phyloP scores from a whole-genome alignment of 2,329 filamentous ascomycete species.

The Epicoccum sorghinum region DNA sequence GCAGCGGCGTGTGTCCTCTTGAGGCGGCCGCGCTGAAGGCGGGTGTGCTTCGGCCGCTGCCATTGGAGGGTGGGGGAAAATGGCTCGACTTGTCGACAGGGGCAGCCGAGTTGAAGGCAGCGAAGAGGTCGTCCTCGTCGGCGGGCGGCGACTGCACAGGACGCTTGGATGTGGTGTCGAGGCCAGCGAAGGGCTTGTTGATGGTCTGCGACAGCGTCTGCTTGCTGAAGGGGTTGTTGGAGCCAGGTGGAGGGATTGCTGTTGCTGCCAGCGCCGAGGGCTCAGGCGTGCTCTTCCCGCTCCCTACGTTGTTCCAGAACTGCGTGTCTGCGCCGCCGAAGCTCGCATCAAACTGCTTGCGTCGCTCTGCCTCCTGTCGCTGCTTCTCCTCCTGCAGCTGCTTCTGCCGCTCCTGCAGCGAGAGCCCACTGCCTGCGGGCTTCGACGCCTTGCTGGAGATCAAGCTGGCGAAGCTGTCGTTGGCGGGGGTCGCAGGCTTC shows the following conservation, averaged over 20 bases:
- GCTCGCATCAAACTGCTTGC: slow-evolving; percentile 73
- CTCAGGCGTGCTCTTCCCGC: slow-evolving; percentile 56
- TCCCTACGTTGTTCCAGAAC: slow-evolving; percentile 77
- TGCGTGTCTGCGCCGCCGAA: slow-evolving; percentile 72
- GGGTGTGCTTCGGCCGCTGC: slow-evolving; percentile 52
- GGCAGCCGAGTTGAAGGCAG: slow-evolving; percentile 65
- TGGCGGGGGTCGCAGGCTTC: slow-evolving; percentile 59
- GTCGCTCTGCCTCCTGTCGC: slow-evolving; percentile 75
- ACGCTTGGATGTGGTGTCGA: slow-evolving; percentile 40
- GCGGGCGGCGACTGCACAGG: slow-evolving; percentile 43
- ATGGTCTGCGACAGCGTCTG: slow-evolving; percentile 43
- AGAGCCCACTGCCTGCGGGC: slow-evolving; percentile 71
- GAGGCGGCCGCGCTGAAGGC: slow-evolving; percentile 35
- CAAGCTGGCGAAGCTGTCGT: slow-evolving; percentile 80
- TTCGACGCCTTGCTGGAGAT: slow-evolving; percentile 65
- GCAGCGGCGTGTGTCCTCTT: slow-evolving; percentile 35
- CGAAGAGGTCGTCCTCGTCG: slow-evolving; percentile 66
- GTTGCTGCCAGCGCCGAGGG: slow-evolving; percentile 37
- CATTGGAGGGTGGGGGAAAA: slow-evolving; percentile 56
- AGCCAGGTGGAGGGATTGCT: slow-evolving; percentile 26
- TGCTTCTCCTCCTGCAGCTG: slow-evolving; percentile 79
- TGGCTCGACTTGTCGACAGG: slow-evolving; percentile 66
- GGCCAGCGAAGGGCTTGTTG: slow-evolving; percentile 47
- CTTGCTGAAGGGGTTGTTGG: slow-evolving; percentile 30
- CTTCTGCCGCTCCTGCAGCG: slow-evolving; percentile 67